phyloP scores from a whole-genome alignment of 257 asterid genomes.

The Fraxinus anomala region DNA sequence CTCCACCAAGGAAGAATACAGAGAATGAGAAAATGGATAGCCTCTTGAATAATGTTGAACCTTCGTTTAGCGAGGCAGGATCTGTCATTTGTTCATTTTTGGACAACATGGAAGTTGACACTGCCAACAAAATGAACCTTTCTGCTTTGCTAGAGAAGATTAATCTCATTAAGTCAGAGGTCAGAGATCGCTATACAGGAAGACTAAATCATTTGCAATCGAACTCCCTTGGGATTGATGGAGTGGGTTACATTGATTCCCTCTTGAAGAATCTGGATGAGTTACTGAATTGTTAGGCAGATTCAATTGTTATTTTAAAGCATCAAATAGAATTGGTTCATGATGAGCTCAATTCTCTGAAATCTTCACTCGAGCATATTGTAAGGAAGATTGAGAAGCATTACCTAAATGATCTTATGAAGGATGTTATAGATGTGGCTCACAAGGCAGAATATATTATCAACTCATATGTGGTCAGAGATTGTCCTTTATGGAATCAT shows the following conservation, averaged over 20 bases:
- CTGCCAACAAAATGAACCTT: background rate
- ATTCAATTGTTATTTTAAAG: background rate
- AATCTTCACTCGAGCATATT: slow-evolving; percentile 6
- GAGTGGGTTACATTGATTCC: background rate
- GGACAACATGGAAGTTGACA: slow-evolving; percentile 14
- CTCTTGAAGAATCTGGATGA: slow-evolving; percentile 6
- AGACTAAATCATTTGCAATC: background rate
- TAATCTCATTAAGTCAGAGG: background rate
- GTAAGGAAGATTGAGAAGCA: background rate
- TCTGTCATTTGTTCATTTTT: background rate
- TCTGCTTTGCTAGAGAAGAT: slow-evolving; percentile 5
- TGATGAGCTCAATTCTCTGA: slow-evolving; percentile 1
- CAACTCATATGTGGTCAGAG: background rate
- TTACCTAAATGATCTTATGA: background rate
- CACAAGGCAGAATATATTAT: slow-evolving; percentile 16
- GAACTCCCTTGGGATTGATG: background rate
- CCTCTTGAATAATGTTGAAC: background rate
- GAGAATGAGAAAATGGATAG: background rate
- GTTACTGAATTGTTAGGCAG: background rate
- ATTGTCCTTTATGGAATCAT: background rate
- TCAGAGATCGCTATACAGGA: background rate
- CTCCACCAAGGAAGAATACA: background rate
- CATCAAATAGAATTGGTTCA: slow-evolving; percentile 5
- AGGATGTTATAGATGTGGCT: background rate
- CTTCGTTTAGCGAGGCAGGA: background rate